Conservation (phyloP, 257 asterid species). For the Primulina tabacum region DNA sequence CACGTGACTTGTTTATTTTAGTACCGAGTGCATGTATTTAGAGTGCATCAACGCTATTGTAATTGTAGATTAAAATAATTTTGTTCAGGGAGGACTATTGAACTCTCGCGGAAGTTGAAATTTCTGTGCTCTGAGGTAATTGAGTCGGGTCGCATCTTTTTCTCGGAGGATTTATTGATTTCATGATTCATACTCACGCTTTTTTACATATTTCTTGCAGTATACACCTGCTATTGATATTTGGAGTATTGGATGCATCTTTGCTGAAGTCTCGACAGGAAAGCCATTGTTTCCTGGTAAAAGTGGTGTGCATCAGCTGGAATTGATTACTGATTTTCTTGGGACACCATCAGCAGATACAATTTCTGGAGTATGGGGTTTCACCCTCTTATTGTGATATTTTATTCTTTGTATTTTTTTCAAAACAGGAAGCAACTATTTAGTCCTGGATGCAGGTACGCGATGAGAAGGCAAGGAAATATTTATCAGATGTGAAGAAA, state of each 20-base stretch:
- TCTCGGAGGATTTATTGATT: slow-evolving; percentile 30
- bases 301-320: slow-evolving; percentile 91
- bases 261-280: slow-evolving; percentile 78
- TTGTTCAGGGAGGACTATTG: slow-evolving; percentile 92
- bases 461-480: slow-evolving; percentile 91
- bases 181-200: slow-evolving; percentile 25
- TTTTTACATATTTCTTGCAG: slow-evolving; percentile 44
- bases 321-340: slow-evolving; percentile 80
- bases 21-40: slow-evolving; percentile 28
- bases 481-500: slow-evolving; percentile 70
- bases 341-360: slow-evolving; percentile 86
- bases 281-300: slow-evolving; percentile 94
- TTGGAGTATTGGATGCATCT: slow-evolving; percentile 92
- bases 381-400: background rate
- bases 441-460: slow-evolving; percentile 61
- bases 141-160: slow-evolving; percentile 48
- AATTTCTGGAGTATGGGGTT: slow-evolving; percentile 57
- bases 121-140: slow-evolving; percentile 73
- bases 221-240: slow-evolving; percentile 94
- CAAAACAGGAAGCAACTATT: slow-evolving; percentile 14
- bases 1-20: slow-evolving; percentile 17
- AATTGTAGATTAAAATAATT: slow-evolving; percentile 74
- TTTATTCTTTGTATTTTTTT: slow-evolving; percentile 15
- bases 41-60: slow-evolving; percentile 44
- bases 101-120: slow-evolving; percentile 89